phyloP scores from a whole-genome alignment of 495 filamentous ascomycete species.

The Astrocystis sublimbata region DNA sequence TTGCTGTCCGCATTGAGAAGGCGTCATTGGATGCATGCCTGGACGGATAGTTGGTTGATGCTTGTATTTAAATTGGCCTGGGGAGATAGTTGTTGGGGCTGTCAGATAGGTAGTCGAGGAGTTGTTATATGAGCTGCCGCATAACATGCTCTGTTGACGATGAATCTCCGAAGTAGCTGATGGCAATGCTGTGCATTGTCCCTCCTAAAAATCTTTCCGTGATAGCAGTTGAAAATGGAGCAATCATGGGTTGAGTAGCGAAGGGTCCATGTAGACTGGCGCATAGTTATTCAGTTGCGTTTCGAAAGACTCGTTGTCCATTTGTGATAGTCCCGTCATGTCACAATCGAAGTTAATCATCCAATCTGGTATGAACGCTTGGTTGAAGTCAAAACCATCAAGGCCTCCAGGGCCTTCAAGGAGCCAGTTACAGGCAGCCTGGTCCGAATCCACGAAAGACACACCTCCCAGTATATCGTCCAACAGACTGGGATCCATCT shows the following conservation, averaged over 20 bases:
- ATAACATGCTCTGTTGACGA: background rate
- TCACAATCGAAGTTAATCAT: background rate
- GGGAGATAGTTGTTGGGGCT: background rate
- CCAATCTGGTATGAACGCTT: background rate
- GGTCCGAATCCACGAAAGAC: background rate
- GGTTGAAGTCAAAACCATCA: background rate
- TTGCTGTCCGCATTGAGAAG: slow-evolving; percentile 14
- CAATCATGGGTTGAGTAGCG: background rate
- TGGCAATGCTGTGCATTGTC: background rate
- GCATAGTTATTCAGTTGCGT: background rate
- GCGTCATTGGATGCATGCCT: background rate
- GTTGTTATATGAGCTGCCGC: background rate
- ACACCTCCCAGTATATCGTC: background rate
- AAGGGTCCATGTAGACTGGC: slow-evolving; percentile 4
- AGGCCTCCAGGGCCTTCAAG: background rate
- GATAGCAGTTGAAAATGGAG: background rate
- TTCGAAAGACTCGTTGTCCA: background rate
- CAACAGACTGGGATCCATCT: background rate
- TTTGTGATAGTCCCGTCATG: background rate
- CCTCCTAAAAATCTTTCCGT: background rate
- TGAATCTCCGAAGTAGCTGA: background rate
- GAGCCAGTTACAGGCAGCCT: background rate
- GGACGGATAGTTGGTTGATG: background rate
- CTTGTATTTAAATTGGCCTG: background rate
- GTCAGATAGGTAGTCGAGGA: background rate